A percentile compares a stretch with the other conserved stretches of the same genome.
phyloP scores from a whole-genome alignment of 345 rosid genomes.

The Populus simonii region DNA sequence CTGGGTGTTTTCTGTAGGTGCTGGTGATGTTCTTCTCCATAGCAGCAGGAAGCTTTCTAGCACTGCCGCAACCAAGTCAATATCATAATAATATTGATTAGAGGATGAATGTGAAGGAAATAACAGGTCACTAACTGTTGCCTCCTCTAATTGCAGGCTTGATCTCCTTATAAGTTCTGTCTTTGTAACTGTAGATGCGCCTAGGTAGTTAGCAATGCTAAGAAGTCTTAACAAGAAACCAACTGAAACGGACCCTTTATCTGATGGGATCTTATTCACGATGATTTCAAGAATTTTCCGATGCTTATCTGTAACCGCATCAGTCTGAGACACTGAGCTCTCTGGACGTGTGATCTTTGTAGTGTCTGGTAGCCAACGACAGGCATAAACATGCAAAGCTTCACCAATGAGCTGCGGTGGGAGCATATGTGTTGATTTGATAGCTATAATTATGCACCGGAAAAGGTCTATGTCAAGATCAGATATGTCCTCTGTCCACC shows the following conservation, averaged over 20 bases:
- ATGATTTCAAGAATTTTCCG: slow-evolving; percentile 61
- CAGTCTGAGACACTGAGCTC: slow-evolving; percentile 44
- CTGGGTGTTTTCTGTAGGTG: slow-evolving; percentile 39
- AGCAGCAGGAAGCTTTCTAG: slow-evolving; percentile 57
- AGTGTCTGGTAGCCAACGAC: slow-evolving; percentile 80
- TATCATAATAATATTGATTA: slow-evolving; percentile 46
- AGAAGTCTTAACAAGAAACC: slow-evolving; percentile 83
- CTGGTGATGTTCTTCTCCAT: slow-evolving; percentile 69
- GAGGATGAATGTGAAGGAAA: slow-evolving; percentile 55
- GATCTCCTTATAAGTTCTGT: slow-evolving; percentile 76
- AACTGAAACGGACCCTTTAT: slow-evolving; percentile 74
- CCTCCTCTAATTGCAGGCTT: slow-evolving; percentile 77
- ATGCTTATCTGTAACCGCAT: slow-evolving; percentile 41
- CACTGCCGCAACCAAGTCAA: slow-evolving; percentile 63
- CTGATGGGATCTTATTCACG: slow-evolving; percentile 80
- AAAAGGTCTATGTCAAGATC: slow-evolving; percentile 88
- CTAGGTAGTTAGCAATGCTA: slow-evolving; percentile 61
- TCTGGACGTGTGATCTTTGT: slow-evolving; percentile 37
- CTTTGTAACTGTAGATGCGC: slow-evolving; percentile 62
- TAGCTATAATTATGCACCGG: slow-evolving; percentile 64
- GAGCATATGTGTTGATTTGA: slow-evolving; percentile 56
- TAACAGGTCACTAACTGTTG: slow-evolving; percentile 56
- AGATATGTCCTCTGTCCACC: slow-evolving; percentile 98
- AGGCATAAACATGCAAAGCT: slow-evolving; percentile 88
- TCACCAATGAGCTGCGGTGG: slow-evolving; percentile 89